These are phyloP conservation scores for Acanthamoeba culbertsoni DNA, from an alignment of 208 protist species.

Conservation along the genomic window DNA sequence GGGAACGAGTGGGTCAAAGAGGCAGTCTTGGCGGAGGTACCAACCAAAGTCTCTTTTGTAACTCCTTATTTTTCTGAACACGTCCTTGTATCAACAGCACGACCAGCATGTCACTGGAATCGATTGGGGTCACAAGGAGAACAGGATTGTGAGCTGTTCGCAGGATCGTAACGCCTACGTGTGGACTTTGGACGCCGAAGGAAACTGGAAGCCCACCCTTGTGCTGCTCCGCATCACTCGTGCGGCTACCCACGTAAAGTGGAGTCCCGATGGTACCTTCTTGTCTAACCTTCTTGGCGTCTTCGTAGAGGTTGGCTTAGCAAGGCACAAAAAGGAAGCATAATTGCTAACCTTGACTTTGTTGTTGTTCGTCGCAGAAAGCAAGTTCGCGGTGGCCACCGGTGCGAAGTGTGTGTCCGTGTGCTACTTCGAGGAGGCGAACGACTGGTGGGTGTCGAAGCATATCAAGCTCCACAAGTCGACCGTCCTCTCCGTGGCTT, in stretches of 20 bases:
- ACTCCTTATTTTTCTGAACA: neutral
- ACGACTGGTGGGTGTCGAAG: constrained; percentile 93
- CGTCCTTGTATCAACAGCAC: constrained; percentile 82
- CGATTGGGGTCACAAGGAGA: constrained; percentile 88
- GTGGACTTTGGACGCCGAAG: constrained; percentile 79
- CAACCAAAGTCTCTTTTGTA: neutral
- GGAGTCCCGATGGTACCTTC: constrained; percentile 77
- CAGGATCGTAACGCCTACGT: constrained; percentile 95
- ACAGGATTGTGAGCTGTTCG: constrained; percentile 89
- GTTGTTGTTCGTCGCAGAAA: constrained; percentile 70
- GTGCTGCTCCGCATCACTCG: constrained; percentile 89
- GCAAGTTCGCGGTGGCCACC: constrained; percentile 91
- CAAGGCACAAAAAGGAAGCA: no score
- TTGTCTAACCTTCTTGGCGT: neutral
- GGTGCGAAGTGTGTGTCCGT: constrained; percentile 86
- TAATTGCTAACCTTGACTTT: neutral
- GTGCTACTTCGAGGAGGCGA: constrained; percentile 90
- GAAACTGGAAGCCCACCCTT: constrained; percentile 88
- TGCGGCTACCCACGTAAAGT: constrained; percentile 86
- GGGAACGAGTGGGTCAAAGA: constrained; percentile 69
- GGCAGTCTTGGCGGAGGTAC: constrained; percentile 71
- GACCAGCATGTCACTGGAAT: constrained; percentile 86
- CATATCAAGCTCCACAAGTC: constrained; percentile 84
- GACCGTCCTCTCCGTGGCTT: constrained; percentile 86
- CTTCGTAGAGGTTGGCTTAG: neutral